Percentiles rank a stretch among this genome's conserved stretches.
Evolutionary conservation across 2,329 filamentous ascomycete species (phyloP).

Genomic region (Penicillium sp.): DNA sequence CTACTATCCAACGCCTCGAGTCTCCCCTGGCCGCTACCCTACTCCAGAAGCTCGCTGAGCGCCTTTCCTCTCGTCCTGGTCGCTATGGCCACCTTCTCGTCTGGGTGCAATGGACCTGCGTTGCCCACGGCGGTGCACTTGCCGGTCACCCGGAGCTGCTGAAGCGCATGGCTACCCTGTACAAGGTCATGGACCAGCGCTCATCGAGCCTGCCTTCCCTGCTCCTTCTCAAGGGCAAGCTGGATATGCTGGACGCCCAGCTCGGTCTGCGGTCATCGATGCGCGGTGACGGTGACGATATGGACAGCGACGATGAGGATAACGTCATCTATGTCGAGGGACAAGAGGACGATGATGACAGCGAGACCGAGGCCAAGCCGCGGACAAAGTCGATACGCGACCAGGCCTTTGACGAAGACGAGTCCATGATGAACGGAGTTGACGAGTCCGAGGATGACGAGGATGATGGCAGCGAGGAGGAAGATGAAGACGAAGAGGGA

Average conservation of each 20-base stretch:
- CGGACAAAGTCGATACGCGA: conserved; percentile 38
- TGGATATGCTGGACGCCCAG: conserved; percentile 90
- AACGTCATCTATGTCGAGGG: conserved; percentile 84
- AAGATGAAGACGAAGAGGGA: conserved; percentile 39
- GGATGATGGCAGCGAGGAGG: conserved; percentile 58
- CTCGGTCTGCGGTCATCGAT: conserved; percentile 72
- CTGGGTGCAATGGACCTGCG: conserved; percentile 93
- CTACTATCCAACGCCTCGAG: conserved; percentile 85
- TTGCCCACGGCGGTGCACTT: conserved; percentile 86
- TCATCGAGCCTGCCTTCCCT: conserved; percentile 76
- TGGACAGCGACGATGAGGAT: conserved; percentile 58
- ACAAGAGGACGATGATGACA: conserved; percentile 56
- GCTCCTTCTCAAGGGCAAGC: conserved; percentile 84
- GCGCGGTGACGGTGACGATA: conserved; percentile 47
- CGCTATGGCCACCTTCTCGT: conserved; percentile 84
- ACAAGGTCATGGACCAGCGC: conserved; percentile 82
- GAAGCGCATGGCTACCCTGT: conserved; percentile 70
- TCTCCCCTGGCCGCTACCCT: conserved; percentile 74
- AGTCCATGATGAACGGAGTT: conserved; percentile 41
- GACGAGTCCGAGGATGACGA: conserved; percentile 46
- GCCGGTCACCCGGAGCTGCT: conserved; percentile 80
- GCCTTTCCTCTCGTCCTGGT: conserved; percentile 80
- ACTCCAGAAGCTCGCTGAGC: conserved; percentile 77
- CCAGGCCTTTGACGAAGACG: conserved; percentile 40
- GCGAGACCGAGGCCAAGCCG: conserved; percentile 34